Conservation (phyloP, 257 asterid species). For the Lavandula angustifolia region DNA sequence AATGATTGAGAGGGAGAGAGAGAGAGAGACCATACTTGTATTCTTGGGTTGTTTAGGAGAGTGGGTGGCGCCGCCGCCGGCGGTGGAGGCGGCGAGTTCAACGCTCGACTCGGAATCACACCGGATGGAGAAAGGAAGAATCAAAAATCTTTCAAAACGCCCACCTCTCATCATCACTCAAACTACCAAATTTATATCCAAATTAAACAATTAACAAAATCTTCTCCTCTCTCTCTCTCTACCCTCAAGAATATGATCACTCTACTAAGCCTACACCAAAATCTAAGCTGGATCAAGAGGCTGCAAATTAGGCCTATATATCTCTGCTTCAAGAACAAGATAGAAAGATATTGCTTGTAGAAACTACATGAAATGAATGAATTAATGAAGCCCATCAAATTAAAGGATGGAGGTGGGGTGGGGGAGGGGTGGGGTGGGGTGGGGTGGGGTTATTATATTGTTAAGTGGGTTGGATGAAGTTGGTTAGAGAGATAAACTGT, state of each 20-base stretch:
- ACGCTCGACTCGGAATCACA: conserved; percentile 44
- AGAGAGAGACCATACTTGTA: conserved; percentile 2
- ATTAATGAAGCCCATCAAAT: background rate
- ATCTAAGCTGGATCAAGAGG: conserved; percentile 11
- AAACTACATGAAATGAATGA: background rate
- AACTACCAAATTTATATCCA: background rate
- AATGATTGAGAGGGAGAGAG: conserved; percentile 23
- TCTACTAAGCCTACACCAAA: background rate
- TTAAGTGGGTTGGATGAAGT: conserved; percentile 38
- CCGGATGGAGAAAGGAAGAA: conserved; percentile 41
- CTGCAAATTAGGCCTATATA: no score
- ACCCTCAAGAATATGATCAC: background rate
- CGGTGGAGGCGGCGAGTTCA: conserved; percentile 25
- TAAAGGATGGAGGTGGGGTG: background rate
- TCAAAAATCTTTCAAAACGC: conserved; percentile 36
- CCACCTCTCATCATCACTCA: conserved; percentile 31
- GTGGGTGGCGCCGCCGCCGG: conserved; percentile 16
- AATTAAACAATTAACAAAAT: background rate
- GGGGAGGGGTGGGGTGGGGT: background rate
- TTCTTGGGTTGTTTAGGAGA: conserved; percentile 14
- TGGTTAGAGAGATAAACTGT: conserved; percentile 37
- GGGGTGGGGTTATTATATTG: conserved; percentile 4
- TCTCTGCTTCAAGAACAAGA: conserved; percentile 23
- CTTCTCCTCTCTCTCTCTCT: background rate
- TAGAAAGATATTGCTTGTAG: conserved; percentile 26